phyloP scores from a whole-genome alignment of 768 basidiomycete species.

The Nidula microcarpa region DNA sequence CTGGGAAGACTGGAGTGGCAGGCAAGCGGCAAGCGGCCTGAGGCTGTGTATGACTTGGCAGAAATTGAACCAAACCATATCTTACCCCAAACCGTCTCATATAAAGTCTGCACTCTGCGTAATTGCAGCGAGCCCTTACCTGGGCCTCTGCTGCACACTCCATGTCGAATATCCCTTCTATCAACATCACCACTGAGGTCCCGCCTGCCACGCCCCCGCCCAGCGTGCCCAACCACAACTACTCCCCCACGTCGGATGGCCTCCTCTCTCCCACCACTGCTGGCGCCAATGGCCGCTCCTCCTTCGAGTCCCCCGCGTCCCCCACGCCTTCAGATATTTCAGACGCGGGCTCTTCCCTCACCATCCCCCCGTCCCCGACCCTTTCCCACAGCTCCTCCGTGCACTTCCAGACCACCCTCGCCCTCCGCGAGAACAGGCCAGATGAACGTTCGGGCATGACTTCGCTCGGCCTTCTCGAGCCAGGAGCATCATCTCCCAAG shows the following conservation, averaged over 20 bases:
- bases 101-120: no score
- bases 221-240: slow-evolving; percentile 10
- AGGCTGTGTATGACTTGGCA: no score
- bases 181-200: slow-evolving; percentile 22
- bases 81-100: no score
- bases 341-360: slow-evolving; percentile 13
- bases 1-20: no score
- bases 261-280: slow-evolving; percentile 15
- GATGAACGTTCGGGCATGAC: slow-evolving; percentile 49
- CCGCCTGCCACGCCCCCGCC: slow-evolving; percentile 6
- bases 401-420: slow-evolving; percentile 51
- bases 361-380: slow-evolving; percentile 72
- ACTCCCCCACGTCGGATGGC: slow-evolving; percentile 9
- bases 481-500: slow-evolving; percentile 18
- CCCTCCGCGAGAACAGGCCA: slow-evolving; percentile 68
- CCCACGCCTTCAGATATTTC: slow-evolving; percentile 17
- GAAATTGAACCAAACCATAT: no score
- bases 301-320: slow-evolving; percentile 9
- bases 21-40: no score
- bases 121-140: background rate
- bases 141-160: slow-evolving; percentile 4
- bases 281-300: slow-evolving; percentile 7
- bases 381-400: slow-evolving; percentile 63
- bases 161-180: slow-evolving; percentile 20
- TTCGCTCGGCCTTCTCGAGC: slow-evolving; percentile 47